Evolutionary conservation across 2,329 filamentous ascomycete genomes (phyloP).

Genomic region (Colletotrichum aenigma): DNA sequence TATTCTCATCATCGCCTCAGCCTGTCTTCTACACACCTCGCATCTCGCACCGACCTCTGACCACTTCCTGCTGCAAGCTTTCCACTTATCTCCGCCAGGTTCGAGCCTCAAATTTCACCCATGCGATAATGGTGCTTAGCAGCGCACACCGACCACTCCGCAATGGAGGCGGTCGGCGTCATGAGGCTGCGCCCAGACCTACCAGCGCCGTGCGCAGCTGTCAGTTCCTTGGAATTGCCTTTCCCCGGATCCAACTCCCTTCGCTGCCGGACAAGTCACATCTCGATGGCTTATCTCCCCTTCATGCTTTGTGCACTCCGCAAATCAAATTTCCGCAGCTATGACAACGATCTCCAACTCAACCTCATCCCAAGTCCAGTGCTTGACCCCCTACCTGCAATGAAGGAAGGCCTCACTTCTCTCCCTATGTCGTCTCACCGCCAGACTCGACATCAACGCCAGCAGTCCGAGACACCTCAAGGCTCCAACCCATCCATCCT

Average conservation of each 20-base stretch:
- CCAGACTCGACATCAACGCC: constrained; percentile 3
- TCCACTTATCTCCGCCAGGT: neutral
- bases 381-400: neutral
- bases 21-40: neutral
- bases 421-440: constrained; percentile 3
- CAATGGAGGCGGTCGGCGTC: neutral
- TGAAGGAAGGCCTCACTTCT: neutral
- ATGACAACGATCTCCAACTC: neutral
- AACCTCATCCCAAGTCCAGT: neutral
- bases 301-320: neutral
- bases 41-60: neutral
- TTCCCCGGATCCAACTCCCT: constrained; percentile 11
- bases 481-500: neutral
- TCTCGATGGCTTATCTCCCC: neutral
- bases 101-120: neutral
- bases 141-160: neutral
- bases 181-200: constrained; percentile 6
- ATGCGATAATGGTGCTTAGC: neutral
- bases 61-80: neutral
- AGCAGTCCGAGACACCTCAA: neutral
- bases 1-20: neutral
- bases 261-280: constrained; percentile 13
- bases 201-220: neutral
- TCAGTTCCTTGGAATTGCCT: neutral
- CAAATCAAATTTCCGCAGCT: neutral